phyloP scores from a whole-genome alignment of 768 basidiomycete genomes.

The Lactarius tabidus region DNA sequence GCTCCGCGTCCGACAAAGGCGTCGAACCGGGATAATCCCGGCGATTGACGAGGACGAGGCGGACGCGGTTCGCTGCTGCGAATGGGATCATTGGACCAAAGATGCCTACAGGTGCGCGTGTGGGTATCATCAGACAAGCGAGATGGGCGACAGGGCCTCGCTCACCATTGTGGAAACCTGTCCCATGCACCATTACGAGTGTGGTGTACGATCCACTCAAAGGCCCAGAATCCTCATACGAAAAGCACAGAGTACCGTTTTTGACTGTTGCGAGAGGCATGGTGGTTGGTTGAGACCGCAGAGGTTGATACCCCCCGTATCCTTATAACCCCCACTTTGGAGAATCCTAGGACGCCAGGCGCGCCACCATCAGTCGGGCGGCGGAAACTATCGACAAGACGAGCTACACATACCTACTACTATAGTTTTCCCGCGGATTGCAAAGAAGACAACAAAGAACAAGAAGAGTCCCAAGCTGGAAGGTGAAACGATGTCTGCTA shows the following conservation, averaged over 20 bases:
- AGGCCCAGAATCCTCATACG: constrained; percentile 22
- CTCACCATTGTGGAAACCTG: constrained; percentile 22
- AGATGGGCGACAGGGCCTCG: not conserved
- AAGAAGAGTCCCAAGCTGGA: not conserved
- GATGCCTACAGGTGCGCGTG: constrained; percentile 16
- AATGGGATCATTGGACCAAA: constrained; percentile 27
- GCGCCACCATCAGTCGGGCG: not conserved
- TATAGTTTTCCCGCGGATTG: not conserved
- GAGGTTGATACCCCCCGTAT: not conserved
- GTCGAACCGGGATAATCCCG: constrained; percentile 29
- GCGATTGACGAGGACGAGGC: constrained; percentile 28
- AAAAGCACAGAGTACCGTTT: constrained; percentile 7
- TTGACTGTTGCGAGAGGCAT: constrained; percentile 23
- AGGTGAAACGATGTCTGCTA: not conserved
- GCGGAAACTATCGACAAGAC: not conserved
- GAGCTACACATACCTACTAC: not conserved
- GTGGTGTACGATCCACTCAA: constrained; percentile 20
- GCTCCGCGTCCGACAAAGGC: constrained; percentile 25
- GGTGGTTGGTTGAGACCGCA: not conserved
- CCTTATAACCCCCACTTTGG: not conserved
- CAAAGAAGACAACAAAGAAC: not conserved
- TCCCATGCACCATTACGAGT: constrained; percentile 25
- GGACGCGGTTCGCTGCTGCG: constrained; percentile 23
- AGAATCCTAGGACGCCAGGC: not conserved
- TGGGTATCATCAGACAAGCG: no score